Percentiles rank a stretch among this genome's conserved stretches.
phyloP scores from a whole-genome alignment of 768 basidiomycete genomes.

The Lentinula edodes region DNA sequence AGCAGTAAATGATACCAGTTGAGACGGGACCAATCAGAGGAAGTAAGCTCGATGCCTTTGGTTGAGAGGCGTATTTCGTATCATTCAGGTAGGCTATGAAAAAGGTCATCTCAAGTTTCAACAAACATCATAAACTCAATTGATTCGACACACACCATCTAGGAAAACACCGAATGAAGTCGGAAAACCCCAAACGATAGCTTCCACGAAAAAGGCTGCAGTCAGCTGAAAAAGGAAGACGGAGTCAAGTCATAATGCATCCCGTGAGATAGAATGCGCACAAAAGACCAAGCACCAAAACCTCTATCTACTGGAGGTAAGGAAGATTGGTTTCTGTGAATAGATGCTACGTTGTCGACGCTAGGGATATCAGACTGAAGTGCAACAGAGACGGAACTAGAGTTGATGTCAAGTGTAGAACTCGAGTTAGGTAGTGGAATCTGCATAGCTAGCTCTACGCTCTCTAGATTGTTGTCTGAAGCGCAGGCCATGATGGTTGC shows the following conservation, averaged over 20 bases:
- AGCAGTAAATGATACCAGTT: slow-evolving; percentile 26
- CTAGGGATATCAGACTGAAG: neutral
- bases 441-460: neutral
- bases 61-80: slow-evolving; percentile 13
- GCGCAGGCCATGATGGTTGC: no score
- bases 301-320: slow-evolving; percentile 19
- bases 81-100: neutral
- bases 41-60: slow-evolving; percentile 17
- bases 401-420: neutral
- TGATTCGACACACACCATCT: slow-evolving; percentile 9
- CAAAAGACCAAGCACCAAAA: slow-evolving; percentile 22
- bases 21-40: slow-evolving; percentile 23
- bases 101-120: neutral
- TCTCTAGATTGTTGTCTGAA: no score
- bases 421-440: slow-evolving; percentile 1
- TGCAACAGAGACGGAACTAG: neutral
- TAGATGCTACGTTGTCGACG: neutral
- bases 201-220: slow-evolving; percentile 20
- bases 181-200: slow-evolving; percentile 25
- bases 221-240: slow-evolving; percentile 12
- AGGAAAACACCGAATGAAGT: slow-evolving; percentile 24
- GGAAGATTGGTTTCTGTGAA: slow-evolving; percentile 9
- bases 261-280: neutral
- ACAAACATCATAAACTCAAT: neutral
- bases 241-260: no score